Conservation (phyloP, 2,329 filamentous ascomycete genomes). For the Bimuria novae-zelandiae region DNA sequence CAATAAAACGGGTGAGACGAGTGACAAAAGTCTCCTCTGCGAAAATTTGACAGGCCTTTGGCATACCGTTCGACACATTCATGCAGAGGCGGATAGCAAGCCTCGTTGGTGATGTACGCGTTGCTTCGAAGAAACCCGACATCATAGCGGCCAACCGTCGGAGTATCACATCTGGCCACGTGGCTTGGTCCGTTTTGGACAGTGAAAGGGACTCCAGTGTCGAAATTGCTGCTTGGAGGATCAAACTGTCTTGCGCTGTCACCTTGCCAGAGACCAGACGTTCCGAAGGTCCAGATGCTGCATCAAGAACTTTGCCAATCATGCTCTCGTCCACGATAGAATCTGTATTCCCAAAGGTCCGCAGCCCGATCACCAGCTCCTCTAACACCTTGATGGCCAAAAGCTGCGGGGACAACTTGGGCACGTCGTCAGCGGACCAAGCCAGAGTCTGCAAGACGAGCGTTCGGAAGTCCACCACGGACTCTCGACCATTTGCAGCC, state of each 20-base stretch:
- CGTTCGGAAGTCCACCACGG: conserved; percentile 60
- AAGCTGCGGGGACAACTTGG: conserved; percentile 63
- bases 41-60: conserved; percentile 70
- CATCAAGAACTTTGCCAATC: conserved; percentile 49
- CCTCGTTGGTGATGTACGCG: conserved; percentile 31
- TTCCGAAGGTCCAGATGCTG: conserved; percentile 38
- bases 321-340: conserved; percentile 51
- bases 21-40: conserved; percentile 58
- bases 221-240: conserved; percentile 52
- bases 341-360: conserved; percentile 53
- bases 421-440: conserved; percentile 62
- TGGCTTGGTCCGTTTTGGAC: conserved; percentile 47
- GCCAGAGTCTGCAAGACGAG: conserved; percentile 59
- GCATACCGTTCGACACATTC: conserved; percentile 84
- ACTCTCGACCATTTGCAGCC: conserved; percentile 65
- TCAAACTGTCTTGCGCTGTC: conserved; percentile 23
- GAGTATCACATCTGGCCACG: conserved; percentile 53
- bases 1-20: conserved; percentile 38
- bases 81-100: conserved; percentile 73
- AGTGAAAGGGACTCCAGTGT: conserved; percentile 57
- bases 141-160: conserved; percentile 57
- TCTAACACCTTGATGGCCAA: conserved; percentile 69
- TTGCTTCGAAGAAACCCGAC: conserved; percentile 32
- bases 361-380: conserved; percentile 58
- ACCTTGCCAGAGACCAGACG: conserved; percentile 21